Evolutionary conservation across 2,329 filamentous ascomycete species (phyloP), one percentile per base, ranked within the genome.

Genomic region (Cordyceps tenuipes): DNA sequence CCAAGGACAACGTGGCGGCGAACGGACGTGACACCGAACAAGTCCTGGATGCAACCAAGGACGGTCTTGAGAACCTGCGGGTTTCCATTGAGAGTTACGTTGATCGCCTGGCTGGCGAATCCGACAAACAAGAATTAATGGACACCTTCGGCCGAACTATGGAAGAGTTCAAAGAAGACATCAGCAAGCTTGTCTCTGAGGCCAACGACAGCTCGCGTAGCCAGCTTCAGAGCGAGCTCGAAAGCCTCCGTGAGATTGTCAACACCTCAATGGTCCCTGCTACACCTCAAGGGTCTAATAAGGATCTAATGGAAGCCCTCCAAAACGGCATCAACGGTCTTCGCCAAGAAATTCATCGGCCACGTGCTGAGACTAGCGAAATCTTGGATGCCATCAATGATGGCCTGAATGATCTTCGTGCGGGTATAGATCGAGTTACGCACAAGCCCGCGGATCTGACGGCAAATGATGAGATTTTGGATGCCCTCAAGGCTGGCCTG

Each of bases 351-450:
- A 82, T 96, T 54, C 87, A 87, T 8, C 77, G 82, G 15, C 82
- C 82, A 3, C 77, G 82, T 49, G 77, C 81, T 17, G 90, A 92
- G 64, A 93, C 91, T 0, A 89, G 91, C 56, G 91, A 97, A 68
- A 89, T 96, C 12, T 79, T 97, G 1, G 91, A 96, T 69, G 89
- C 92, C 1, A 79, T 97, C 58, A 92, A 95, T 62, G 91, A 97
- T 71, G 92, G 92, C 2, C 81, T 97, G 7, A 86, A 89, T 63
- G 86, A 87, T 52, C 78, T 97, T 9, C 85, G 89, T 29, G 78
- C 80, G 31, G 88, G 91, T 63, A 87, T 97, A 61, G 91, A 96
- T 61, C 81, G 79, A 68, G 80, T 94, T 17, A 79, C 85, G 23
- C 86, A 93, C 69, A 94, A 91, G 74, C 89, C 91, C 5, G 77